Base-by-base conservation (phyloP, 306 rosid genomes). In the Albizia julibrissin region DNA sequence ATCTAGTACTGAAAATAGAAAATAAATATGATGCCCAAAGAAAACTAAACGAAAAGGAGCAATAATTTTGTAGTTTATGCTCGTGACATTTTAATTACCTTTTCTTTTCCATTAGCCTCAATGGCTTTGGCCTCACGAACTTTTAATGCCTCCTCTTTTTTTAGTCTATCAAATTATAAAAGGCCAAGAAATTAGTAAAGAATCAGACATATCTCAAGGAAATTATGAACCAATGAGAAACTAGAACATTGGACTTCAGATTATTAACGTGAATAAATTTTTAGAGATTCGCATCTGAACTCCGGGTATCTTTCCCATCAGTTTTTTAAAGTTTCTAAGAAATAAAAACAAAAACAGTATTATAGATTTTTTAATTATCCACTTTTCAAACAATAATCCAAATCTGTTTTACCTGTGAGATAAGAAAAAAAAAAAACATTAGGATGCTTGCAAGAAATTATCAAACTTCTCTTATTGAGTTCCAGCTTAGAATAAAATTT, bases 131-230 rank as follows among this genome's bases (percentile, higher is more conserved):
- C 46, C 46, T 87, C 88, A n/a, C 99, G 96, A 83, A 95, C 99
- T 76, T 92, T 92, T 62, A 95, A 76, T 40, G 99, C 99, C 87
- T 95, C 98, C 91, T 89, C 97, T 69, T 93, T 91, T 81, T 95
- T 97, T 37, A 83, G 66, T 85, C 99, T 95, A 80, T 76, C 82
- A 84, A 81, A 79, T 80, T 69, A 44, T 16, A 75, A 69, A 72
- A 69, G 39, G 72, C 66, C 39, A 67, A 79, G 18, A n/a, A 24
- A 29, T 50, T 72, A 54, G 24, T 49, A 71, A 34, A 58, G 61
- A 72, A n/a, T 50, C 49, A 26, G 26, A 71, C 26, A 84, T 29
- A 82, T 77, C 78, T 44, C 74, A 73, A 77, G 70, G 78, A 69
- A 74, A 87, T 54, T 58, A 76, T 49, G 79, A 69, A 49, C 66